Evolutionary conservation across 2,329 filamentous ascomycete genomes (phyloP), one percentile per base, ranked within the genome.

Genomic region (Didymellaceae sp.): DNA sequence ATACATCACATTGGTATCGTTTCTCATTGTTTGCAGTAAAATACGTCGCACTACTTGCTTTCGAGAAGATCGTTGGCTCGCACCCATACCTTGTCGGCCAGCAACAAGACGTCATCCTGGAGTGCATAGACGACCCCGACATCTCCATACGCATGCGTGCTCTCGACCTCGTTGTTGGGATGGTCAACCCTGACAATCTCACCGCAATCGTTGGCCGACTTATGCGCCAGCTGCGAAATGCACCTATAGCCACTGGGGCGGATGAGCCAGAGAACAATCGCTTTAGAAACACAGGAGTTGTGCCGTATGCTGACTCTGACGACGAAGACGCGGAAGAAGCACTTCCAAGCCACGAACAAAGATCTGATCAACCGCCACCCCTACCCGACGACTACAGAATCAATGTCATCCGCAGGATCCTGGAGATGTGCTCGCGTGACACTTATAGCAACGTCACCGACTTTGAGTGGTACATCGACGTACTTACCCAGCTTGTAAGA

Each of bases 391-490:
- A 96, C 58, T 99, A 97, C 72, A 87, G 87, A 42, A 78, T 86
- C 28, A 90, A 90, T 62, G 90, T 97, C 16, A 90, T 97, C 43
- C 82, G 83, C 48, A 84, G 89, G 52, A 91, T 97, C 53, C 72
- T 97, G 9, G 85, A 87, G 54, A 96, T 99, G 85, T 97, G 93
- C 71, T 90, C 91, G 7, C 86, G 86, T 58, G 88, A 92, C 58
- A 96, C 91, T 54, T 99, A 97, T 71, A 82, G 83, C 30, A 90
- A 91, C 66, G 80, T 99, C 38, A 78, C 82, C 43, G 93, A 99
- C 69, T 99, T 99, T 71, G 93, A 97, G 61, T 99, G 94, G 94
- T 97, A 97, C 71, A 88, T 97, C 59, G 90, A 94, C 59, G 85
- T 96, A 21, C 77, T 99, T 22, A 88, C 90, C 5, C 91, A 96